Evolutionary conservation across 208 protist genomes (phyloP), one percentile per base, ranked within the genome.

Genomic region (Trypanosoma vivax): DNA sequence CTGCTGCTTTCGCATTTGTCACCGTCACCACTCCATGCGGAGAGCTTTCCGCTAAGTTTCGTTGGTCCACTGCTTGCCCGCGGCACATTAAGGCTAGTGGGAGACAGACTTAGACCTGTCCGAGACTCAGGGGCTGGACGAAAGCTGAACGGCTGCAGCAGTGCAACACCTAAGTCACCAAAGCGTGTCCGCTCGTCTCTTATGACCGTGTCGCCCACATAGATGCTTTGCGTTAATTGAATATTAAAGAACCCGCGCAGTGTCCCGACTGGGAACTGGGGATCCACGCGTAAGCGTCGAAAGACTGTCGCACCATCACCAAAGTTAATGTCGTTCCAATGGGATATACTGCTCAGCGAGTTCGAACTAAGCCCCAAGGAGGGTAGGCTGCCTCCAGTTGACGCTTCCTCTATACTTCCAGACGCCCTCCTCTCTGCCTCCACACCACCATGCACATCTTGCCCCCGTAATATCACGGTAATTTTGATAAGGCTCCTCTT

Each of bases 171-270:
- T 16, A 59, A 27, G 10, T 23, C 49, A 5, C 57, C 45, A 48
- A 72, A 63, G 14, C 50, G 39, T 25, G 37, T 3, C 16, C 43
- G 23, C 29, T 72, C 65, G 57, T 72, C 51, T 27, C 61, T 42
- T 18, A 76, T 42, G 18, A 34, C 9, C 1, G 40, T 53, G 29
- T 51, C 7, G 1, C 61, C 67, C 19, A 71, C 30, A 40, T 67
- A 52, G 7, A 87, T 73, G 19, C 60, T 59, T 16, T 70, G 48
- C 10, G 33, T 10, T 14, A 34, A 6, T 11, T 28, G 31, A 25
- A 80, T 57, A 28, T 43, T 53, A 49, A 72, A 81, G 28, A 87
- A 56, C 59, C 79, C 79, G n/a, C 79, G 73, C 48, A 87, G 50
- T 18, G 72, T 75, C 38, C 74, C 79, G 13, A 83, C 61, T 11